Evolutionary conservation across 768 basidiomycete genomes (phyloP).

Genomic region (Suillus brevipes): DNA sequence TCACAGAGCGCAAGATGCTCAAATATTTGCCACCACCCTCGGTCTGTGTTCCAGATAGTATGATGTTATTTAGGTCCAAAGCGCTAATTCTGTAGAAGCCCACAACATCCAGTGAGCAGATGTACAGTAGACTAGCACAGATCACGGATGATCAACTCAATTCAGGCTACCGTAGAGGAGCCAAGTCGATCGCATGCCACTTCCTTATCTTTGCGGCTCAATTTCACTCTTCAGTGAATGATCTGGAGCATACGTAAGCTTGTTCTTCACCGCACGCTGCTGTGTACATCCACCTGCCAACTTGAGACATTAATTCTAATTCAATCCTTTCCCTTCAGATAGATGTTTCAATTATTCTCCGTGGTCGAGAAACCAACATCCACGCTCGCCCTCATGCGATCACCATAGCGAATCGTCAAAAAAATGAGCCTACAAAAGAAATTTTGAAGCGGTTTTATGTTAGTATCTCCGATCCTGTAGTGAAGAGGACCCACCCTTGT

Average conservation of each 20-base stretch:
- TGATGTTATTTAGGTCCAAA: too few species aligned
- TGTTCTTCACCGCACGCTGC: background rate
- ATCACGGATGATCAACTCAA: background rate
- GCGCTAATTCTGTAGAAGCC: too few species aligned
- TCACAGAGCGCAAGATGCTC: background rate
- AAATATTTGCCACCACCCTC: too few species aligned
- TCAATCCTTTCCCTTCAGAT: background rate
- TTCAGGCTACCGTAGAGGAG: background rate
- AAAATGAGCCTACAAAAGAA: conserved; percentile 40
- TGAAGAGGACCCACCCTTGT: conserved; percentile 39
- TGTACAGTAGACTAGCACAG: background rate
- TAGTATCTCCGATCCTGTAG: background rate
- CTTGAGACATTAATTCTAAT: background rate
- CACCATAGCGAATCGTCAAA: conserved; percentile 49
- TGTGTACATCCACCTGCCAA: too few species aligned
- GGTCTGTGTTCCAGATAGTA: background rate
- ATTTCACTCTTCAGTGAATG: background rate
- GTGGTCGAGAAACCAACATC: conserved; percentile 47
- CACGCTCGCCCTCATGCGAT: conserved; percentile 48
- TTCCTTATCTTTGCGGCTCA: background rate
- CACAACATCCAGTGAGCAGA: too few species aligned
- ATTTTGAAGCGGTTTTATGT: background rate
- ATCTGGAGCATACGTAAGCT: too few species aligned
- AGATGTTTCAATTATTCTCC: conserved; percentile 32
- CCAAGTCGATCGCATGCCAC: background rate